Conservation (phyloP, 2,329 filamentous ascomycete species). For the Huntiella moniliformis region DNA sequence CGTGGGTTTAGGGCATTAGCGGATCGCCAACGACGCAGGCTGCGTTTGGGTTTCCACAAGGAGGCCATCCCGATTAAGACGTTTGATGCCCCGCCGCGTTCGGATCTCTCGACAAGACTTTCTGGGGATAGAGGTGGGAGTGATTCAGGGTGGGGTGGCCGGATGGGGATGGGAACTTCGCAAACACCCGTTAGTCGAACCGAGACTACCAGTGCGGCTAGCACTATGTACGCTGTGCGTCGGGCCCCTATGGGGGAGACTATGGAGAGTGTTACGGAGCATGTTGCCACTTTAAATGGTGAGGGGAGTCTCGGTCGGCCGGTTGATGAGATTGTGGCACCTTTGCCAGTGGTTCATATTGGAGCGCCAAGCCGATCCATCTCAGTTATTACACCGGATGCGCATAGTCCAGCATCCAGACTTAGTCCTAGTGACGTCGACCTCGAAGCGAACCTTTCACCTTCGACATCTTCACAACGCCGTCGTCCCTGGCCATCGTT, state of each 20-base stretch:
- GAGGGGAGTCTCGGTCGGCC: neutral
- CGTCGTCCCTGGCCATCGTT: constrained; percentile 16
- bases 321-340: neutral
- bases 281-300: neutral
- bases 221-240: constrained; percentile 43
- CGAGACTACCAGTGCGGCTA: constrained; percentile 44
- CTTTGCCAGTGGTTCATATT: neutral
- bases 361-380: no score
- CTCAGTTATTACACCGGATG: no score
- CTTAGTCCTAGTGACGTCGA: neutral
- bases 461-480: neutral
- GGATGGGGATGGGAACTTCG: constrained; percentile 34
- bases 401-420: no score
- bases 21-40: constrained; percentile 2
- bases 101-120: constrained; percentile 24
- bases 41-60: neutral
- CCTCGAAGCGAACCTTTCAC: constrained; percentile 8
- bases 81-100: constrained; percentile 15
- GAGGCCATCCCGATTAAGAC: constrained; percentile 14
- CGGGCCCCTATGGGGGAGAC: constrained; percentile 35
- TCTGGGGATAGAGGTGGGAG: neutral
- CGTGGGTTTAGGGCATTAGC: constrained; percentile 1
- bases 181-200: constrained; percentile 40
- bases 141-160: constrained; percentile 31
- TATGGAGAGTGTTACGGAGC: constrained; percentile 9